Base-by-base conservation (phyloP, 2,329 filamentous ascomycete genomes). In the Didymella exigua region DNA sequence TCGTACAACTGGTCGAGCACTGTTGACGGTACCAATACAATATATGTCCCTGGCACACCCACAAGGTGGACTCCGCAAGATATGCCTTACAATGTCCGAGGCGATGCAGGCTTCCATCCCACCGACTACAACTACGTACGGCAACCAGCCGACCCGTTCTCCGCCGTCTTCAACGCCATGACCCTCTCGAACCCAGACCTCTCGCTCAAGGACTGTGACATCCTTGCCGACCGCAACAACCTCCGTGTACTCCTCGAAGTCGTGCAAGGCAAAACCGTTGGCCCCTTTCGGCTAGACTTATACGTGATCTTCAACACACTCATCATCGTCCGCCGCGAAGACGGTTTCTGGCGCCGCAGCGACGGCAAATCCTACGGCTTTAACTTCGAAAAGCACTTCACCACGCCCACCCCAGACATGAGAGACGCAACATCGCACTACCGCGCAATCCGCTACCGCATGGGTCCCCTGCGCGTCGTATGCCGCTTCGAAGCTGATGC, bases 191-290 rank as follows among this genome's bases (percentile, higher is more conserved):
- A 65, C 10, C 62, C 67, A 4, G 36, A 52, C 10, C 66, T 54
- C 37, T 43, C 57, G 5, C 63, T 71, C 38, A 58, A 53, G 16
- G 48, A 66, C 24, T 38, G 69, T 21, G 69, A 71, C 24, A 49
- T 72, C 3, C 53, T 72, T 16, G 66, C 65, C 5, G 68, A 72
- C 21, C 65, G 69, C 2, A 72, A 71, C 53, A 70, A 65, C 23
- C 58, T 72, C 2, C 67, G 69, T 8, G 51, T 59, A 2, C 58
- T 72, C 0, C 58, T 71, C 1, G 68, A 69, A 26, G 69, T 67
- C 9, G 55, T 61, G 2, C 60, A 66, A 50, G 68, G 67, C 3
- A 68, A 65, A 48, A 33, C 56, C 11, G 66, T 63, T 14, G 63
- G 61, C 1, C 66, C 64, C 4, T 66, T 71, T 33, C 56, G 69